Base-by-base conservation (phyloP, 257 asterid genomes). In the Paraleonurus japonicus region DNA sequence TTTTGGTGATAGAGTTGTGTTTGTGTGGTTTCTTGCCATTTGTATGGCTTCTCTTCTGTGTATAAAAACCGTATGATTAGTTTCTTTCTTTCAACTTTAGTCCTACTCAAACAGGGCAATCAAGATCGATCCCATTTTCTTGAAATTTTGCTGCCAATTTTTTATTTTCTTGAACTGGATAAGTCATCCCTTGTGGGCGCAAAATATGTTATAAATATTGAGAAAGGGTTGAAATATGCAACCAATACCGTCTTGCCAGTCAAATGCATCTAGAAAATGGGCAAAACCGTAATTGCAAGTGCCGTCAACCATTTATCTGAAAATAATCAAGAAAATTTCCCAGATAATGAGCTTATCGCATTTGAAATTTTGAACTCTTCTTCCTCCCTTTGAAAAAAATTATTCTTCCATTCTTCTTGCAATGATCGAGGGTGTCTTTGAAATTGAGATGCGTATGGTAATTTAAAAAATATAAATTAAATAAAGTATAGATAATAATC, bases 171-270 rank as follows among this genome's bases (percentile, higher is more conserved):
- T 48, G 55, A 7, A 41, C 24, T 37, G 51, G 75, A 61, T 60
- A 26, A 78, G 79, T 69, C 72, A 62, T 62, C 50, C 17, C 33
- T 30, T 61, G 79, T 33, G 53, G 73, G 74, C 77, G 28, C 17
- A 63, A 33, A 20, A 7, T 15, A 6, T 63, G 28, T 23, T 15
- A 17, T 33, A 63, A n/a, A 55, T 28, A 55, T 19, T 51, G 62
- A 24, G 12, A 3, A 61, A 37, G 67, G 22, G 19, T 54, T 70
- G 54, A 69, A 30, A 50, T 3, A 61, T 1, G n/a, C 24, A 12
- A 54, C 4, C 32, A 54, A 23, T 10, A 55, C 15, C 47, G 11
- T 57, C 8, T 58, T 37, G 60, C 39, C 43, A 50, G 75, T 66
- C 75, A 77, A 35, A 47, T 65, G 69, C 58, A 59, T 65, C 73